Evolutionary conservation across 202 grass and related monocot genomes (phyloP), one percentile per base, ranked within the genome.

Genomic region (Bolboschoenoplectus hybrid): DNA sequence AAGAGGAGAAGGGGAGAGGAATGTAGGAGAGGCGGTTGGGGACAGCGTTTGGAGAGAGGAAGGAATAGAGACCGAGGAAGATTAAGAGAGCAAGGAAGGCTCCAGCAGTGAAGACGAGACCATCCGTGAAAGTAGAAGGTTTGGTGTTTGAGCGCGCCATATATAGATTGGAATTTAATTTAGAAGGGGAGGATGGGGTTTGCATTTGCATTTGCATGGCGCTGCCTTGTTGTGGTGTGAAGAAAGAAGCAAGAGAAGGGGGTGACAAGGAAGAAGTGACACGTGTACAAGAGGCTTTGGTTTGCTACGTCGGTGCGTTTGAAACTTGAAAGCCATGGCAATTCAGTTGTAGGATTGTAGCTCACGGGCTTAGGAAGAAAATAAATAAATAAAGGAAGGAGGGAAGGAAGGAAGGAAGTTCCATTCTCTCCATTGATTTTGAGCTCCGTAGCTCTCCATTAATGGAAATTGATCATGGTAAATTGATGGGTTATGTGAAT

Each of bases 31-130:
- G 20, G 14, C 64, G 26, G n/a, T 69, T 64, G 14, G 55, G 5
- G 14, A 65, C 20, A 79, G 16, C 53, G 14, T 61, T 16, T 14
- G 38, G 56, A 41, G 64, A 56, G 90, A 94, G 82, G 11, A 89
- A 80, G 50, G 82, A 87, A 43, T 85, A 63, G 68, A 92, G 64
- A 49, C 81, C 58, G 50, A 89, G 66, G 70, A 92, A 83, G 77
- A 91, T 65, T 60, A 86, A 74, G 20, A 86, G 34, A 74, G 77
- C 88, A 61, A 84, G 47, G n/a, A 34, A 72, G 50, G 85, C 90
- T 74, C 90, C 90, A 19, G 88, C 73, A 36, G 87, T 51, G 87
- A 94, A 92, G 85, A 92, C 66, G 12, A 87, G 70, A 45, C 72
- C 87, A 79, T 94, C 88, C 11, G 0, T 2, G 63, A 92, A 78